phyloP scores from a whole-genome alignment of 192 early-diverging fungal genomes.

The Entomortierella parvispora region DNA sequence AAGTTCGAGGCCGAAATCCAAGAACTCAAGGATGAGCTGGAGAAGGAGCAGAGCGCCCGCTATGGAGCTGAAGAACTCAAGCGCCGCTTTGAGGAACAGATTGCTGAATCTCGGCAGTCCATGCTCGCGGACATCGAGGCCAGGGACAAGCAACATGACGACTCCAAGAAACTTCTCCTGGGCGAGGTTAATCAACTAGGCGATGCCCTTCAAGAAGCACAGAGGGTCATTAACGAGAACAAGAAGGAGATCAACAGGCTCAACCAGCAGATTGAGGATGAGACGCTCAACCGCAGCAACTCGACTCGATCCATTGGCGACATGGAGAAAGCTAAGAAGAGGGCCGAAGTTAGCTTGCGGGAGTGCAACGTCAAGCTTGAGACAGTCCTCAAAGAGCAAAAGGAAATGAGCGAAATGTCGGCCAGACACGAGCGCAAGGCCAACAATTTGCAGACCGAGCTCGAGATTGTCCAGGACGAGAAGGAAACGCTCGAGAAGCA shows the following conservation, averaged over 20 bases:
- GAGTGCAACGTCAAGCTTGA: slow-evolving; percentile 44
- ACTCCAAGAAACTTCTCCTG: slow-evolving; percentile 72
- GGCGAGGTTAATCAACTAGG: slow-evolving; percentile 67
- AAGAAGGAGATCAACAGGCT: slow-evolving; percentile 63
- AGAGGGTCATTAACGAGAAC: slow-evolving; percentile 52
- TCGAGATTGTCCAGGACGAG: slow-evolving; percentile 63
- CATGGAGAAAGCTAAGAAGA: slow-evolving; percentile 65
- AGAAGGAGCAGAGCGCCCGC: slow-evolving; percentile 68
- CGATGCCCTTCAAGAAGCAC: slow-evolving; percentile 64
- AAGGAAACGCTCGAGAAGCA: slow-evolving; percentile 72
- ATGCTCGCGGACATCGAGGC: slow-evolving; percentile 67
- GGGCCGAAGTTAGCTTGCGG: slow-evolving; percentile 34
- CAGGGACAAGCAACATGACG: slow-evolving; percentile 81
- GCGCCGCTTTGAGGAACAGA: slow-evolving; percentile 71
- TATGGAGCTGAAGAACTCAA: slow-evolving; percentile 75
- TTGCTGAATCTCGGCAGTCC: slow-evolving; percentile 73
- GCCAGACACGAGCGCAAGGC: slow-evolving; percentile 48
- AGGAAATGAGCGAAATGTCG: slow-evolving; percentile 44
- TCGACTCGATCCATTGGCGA: slow-evolving; percentile 61
- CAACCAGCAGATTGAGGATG: slow-evolving; percentile 69
- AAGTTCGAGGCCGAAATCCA: slow-evolving; percentile 68
- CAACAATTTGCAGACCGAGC: slow-evolving; percentile 40
- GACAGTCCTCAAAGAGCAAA: slow-evolving; percentile 30
- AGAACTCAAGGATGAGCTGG: slow-evolving; percentile 69
- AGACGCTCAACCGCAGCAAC: slow-evolving; percentile 57